A percentile compares a stretch with the other conserved stretches of the same genome.
Evolutionary conservation across 192 early-diverging fungal species (phyloP).

Genomic region (Mortierella alpina): DNA sequence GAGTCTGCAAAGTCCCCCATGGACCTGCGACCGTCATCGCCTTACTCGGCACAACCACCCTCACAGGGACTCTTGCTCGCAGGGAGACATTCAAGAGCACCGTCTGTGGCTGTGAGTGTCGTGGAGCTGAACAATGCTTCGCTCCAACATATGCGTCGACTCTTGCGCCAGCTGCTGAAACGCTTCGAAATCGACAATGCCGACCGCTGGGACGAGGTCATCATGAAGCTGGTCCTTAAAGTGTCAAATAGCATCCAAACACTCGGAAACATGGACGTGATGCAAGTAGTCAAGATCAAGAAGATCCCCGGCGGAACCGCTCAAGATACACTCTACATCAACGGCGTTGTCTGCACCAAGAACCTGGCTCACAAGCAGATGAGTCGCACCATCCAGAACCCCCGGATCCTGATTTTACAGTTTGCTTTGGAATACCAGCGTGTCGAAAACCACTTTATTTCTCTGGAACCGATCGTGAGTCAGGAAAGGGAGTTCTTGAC

Average conservation of each 20-base stretch:
- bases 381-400: slow-evolving; percentile 72
- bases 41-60: slow-evolving; percentile 21
- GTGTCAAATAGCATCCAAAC: slow-evolving; percentile 84
- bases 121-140: slow-evolving; percentile 74
- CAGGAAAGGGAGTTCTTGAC: slow-evolving; percentile 88
- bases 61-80: slow-evolving; percentile 24
- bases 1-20: slow-evolving; percentile 46
- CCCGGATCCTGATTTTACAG: slow-evolving; percentile 87
- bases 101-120: slow-evolving; percentile 37
- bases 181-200: slow-evolving; percentile 69
- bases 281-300: slow-evolving; percentile 95
- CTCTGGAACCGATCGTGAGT: slow-evolving; percentile 82
- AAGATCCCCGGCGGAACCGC: slow-evolving; percentile 90
- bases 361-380: slow-evolving; percentile 93
- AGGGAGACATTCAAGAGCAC: slow-evolving; percentile 36
- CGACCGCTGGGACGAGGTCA: slow-evolving; percentile 75
- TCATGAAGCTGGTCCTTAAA: slow-evolving; percentile 77
- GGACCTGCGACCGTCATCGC: slow-evolving; percentile 49
- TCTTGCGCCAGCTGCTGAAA: slow-evolving; percentile 77
- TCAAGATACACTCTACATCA: slow-evolving; percentile 83
- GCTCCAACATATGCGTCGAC: slow-evolving; percentile 70
- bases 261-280: slow-evolving; percentile 69
- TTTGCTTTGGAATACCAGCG: slow-evolving; percentile 89
- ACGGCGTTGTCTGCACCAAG: slow-evolving; percentile 95
- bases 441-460: slow-evolving; percentile 78